Conservation (phyloP, 345 rosid genomes). For the Sonneratia caseolaris region DNA sequence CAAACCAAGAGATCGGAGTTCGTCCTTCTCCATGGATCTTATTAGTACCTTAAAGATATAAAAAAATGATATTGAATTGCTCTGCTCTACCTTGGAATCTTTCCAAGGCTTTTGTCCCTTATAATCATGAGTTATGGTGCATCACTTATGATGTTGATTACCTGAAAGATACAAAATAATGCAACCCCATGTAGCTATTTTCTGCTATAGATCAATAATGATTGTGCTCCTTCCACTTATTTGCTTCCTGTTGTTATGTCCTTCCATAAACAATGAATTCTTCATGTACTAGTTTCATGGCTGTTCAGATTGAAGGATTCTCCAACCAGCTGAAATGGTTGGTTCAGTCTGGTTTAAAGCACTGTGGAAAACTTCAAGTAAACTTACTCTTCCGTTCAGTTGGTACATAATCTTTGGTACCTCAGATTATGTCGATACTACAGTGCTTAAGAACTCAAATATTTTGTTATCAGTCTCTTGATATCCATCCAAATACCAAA, state of each 20-base stretch:
- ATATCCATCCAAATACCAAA: too few relatives aligned
- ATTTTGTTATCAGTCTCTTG: too few relatives aligned
- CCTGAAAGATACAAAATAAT: not conserved
- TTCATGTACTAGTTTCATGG: not conserved
- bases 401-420: too few relatives aligned
- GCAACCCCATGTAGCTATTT: not conserved
- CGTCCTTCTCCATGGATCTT: not conserved
- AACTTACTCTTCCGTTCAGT: too few relatives aligned
- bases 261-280: not conserved
- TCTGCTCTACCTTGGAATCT: not conserved
- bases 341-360: too few relatives aligned
- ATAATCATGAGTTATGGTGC: conserved; percentile 1
- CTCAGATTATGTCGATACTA: too few relatives aligned
- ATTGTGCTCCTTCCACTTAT: conserved; percentile 9
- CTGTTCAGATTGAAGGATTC: too few relatives aligned
- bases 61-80: not conserved
- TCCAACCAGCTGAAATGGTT: too few relatives aligned
- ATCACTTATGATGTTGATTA: conserved; percentile 9
- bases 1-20: not conserved
- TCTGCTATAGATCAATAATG: conserved; percentile 2
- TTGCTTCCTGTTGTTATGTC: not conserved
- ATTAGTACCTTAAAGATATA: not conserved
- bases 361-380: too few relatives aligned
- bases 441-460: too few relatives aligned
- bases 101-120: conserved; percentile 4